Conservation (phyloP, 2,329 filamentous ascomycete species). For the Madurella fahalii region DNA sequence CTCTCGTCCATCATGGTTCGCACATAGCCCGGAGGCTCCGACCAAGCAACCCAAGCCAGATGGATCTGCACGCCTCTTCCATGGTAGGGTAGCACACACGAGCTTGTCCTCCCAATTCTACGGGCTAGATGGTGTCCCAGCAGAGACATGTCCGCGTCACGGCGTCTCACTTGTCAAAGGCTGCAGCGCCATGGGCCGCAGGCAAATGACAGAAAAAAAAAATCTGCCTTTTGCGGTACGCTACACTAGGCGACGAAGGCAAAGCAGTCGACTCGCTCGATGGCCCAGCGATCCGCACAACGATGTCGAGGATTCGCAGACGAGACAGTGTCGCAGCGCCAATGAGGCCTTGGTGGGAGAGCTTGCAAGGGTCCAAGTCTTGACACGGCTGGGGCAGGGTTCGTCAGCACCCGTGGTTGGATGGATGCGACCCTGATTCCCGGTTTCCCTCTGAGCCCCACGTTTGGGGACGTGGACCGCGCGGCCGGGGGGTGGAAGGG, state of each 20-base stretch:
- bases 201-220: background rate
- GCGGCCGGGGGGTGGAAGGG: slow-evolving; percentile 2
- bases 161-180: slow-evolving; percentile 6
- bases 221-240: slow-evolving; percentile 1
- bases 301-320: slow-evolving; percentile 1
- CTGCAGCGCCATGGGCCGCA: background rate
- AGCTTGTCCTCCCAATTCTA: too few relatives aligned
- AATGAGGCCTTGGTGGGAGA: slow-evolving; percentile 14
- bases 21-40: too few relatives aligned
- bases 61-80: too few relatives aligned
- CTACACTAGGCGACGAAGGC: background rate
- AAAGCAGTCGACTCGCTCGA: background rate
- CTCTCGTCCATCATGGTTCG: background rate
- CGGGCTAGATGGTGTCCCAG: too few relatives aligned
- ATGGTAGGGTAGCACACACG: too few relatives aligned
- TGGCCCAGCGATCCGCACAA: background rate
- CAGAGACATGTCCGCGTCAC: background rate
- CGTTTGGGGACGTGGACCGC: slow-evolving; percentile 6
- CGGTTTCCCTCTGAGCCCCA: slow-evolving; percentile 28
- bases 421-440: slow-evolving; percentile 31
- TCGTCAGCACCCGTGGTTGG: slow-evolving; percentile 26
- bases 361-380: slow-evolving; percentile 19
- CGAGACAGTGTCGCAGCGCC: slow-evolving; percentile 2
- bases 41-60: too few relatives aligned
- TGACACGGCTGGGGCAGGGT: slow-evolving; percentile 24